phyloP scores from a whole-genome alignment of 345 rosid genomes.

The Bruguiera gymnorhiza region DNA sequence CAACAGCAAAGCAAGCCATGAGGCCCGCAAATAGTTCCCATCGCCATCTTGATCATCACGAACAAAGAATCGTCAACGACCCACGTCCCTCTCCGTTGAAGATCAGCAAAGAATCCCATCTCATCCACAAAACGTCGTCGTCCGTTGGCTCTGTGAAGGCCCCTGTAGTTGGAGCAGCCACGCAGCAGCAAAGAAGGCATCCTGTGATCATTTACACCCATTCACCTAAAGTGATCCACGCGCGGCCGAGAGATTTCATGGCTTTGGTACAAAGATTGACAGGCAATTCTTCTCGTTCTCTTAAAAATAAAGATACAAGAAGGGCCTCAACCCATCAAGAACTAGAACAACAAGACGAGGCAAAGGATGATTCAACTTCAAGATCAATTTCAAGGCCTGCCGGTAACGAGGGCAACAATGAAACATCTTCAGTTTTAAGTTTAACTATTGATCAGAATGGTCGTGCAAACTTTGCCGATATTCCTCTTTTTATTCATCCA shows the following conservation, averaged over 20 bases:
- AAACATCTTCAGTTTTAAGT: conserved; percentile 10
- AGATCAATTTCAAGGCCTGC: background rate
- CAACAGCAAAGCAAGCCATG: conserved; percentile 1
- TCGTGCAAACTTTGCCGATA: conserved; percentile 21
- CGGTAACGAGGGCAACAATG: background rate
- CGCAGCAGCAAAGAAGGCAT: background rate
- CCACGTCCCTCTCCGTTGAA: conserved; percentile 21
- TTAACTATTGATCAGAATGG: background rate
- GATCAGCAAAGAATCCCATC: conserved; percentile 15
- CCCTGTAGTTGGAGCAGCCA: background rate
- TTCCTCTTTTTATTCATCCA: conserved; percentile 35
- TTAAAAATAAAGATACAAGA: background rate
- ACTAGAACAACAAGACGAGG: background rate
- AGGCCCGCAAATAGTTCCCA: conserved; percentile 4
- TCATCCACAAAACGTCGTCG: conserved; percentile 9
- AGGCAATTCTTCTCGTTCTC: background rate
- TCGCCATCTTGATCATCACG: background rate
- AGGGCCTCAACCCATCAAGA: background rate
- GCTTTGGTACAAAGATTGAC: conserved; percentile 27
- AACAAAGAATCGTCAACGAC: conserved; percentile 8
- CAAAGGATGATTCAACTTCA: background rate
- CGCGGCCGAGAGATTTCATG: conserved; percentile 22
- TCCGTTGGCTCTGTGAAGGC: background rate
- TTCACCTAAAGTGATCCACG: conserved; percentile 24
- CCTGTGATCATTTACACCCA: conserved; percentile 20